Evolutionary conservation across 768 basidiomycete genomes (phyloP).

Genomic region (Ramaria sp.): DNA sequence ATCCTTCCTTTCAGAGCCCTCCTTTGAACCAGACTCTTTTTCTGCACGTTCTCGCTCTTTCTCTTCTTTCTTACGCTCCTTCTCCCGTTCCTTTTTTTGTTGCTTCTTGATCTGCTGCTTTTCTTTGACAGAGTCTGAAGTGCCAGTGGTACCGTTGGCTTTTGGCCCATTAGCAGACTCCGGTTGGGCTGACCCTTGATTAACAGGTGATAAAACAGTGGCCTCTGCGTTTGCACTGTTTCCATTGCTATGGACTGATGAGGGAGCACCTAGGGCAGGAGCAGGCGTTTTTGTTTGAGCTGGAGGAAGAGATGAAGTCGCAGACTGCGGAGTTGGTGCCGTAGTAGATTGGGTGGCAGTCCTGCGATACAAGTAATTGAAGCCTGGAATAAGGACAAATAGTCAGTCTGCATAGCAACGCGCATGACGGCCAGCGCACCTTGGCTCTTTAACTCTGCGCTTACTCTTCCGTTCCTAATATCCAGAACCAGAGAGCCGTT

Average conservation of each 20-base stretch:
- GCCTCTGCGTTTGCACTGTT: conserved; percentile 26
- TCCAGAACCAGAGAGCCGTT: conserved; percentile 85
- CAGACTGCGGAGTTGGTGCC: conserved; percentile 47
- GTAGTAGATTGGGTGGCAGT: conserved; percentile 44
- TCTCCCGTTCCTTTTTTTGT: conserved; percentile 37
- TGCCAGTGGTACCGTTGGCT: conserved; percentile 26
- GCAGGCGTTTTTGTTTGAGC: conserved; percentile 21
- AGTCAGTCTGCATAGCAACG: not conserved
- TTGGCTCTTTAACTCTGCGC: conserved; percentile 86
- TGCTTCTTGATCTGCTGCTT: conserved; percentile 41
- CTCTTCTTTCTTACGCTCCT: conserved; percentile 52
- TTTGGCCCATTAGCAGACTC: conserved; percentile 14
- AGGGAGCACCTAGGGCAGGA: conserved; percentile 22
- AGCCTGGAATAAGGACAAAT: conserved; percentile 38
- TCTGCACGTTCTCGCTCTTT: conserved; percentile 43
- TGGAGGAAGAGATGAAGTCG: conserved; percentile 38
- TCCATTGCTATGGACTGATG: conserved; percentile 18
- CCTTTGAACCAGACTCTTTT: conserved; percentile 25
- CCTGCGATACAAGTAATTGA: conserved; percentile 92
- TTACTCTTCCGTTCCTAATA: conserved; percentile 84
- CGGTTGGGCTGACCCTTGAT: conserved; percentile 11
- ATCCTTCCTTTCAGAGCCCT: conserved; percentile 20
- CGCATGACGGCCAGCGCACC: conserved; percentile 35
- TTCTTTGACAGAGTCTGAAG: conserved; percentile 16
- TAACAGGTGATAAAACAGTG: conserved; percentile 24